Evolutionary conservation across 2,329 filamentous ascomycete species (phyloP).

Genomic region (Aspergillus brasiliensis): DNA sequence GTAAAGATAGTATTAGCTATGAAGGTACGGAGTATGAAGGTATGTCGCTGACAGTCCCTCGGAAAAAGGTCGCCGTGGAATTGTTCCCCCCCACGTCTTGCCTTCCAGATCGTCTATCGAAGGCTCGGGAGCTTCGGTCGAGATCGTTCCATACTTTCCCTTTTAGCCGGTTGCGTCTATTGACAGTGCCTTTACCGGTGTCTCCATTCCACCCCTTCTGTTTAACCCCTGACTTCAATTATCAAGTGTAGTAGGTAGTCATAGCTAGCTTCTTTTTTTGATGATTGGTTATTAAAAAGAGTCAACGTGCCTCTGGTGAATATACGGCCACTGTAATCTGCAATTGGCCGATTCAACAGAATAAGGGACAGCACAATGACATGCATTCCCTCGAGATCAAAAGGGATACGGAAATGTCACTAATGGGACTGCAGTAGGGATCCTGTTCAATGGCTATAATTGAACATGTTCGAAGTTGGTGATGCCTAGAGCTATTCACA

Average conservation of each 20-base stretch:
- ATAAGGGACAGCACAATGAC: background rate
- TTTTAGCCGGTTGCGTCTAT: background rate
- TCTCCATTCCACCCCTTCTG: background rate
- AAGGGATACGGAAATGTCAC: background rate
- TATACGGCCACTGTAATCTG: background rate
- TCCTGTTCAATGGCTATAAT: background rate
- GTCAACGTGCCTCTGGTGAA: background rate
- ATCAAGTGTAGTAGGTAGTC: background rate
- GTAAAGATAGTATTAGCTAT: too few relatives aligned
- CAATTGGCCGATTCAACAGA: background rate
- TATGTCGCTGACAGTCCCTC: background rate
- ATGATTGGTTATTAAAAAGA: background rate
- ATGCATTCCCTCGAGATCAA: too few relatives aligned
- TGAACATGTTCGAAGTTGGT: background rate
- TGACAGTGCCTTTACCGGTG: background rate
- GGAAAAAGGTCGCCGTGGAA: background rate
- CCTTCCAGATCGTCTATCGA: conserved; percentile 2
- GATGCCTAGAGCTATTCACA: background rate
- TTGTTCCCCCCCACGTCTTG: background rate
- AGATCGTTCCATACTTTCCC: background rate
- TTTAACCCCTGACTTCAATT: background rate
- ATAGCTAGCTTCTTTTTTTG: background rate
- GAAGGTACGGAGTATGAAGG: background rate
- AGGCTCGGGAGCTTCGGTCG: background rate
- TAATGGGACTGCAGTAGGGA: background rate